Conservation (phyloP, 2,329 filamentous ascomycete species). For the Achaetomium macrosporum region DNA sequence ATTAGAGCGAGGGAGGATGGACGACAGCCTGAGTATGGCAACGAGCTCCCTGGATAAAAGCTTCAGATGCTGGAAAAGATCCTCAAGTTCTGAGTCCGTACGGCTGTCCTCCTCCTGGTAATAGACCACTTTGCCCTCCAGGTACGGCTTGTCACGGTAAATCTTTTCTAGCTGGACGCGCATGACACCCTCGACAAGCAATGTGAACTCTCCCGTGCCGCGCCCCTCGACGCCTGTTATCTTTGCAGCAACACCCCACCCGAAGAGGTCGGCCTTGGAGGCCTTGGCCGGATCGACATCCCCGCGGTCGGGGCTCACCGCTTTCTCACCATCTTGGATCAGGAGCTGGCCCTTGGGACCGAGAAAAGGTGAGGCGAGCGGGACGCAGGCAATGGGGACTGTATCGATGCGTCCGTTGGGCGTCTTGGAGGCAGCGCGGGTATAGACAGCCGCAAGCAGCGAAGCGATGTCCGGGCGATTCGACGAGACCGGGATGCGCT, state of each 20-base stretch:
- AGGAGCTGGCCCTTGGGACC: slow-evolving; percentile 69
- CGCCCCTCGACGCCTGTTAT: slow-evolving; percentile 73
- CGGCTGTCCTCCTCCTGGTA: slow-evolving; percentile 62
- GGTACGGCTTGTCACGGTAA: slow-evolving; percentile 73
- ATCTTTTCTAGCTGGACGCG: slow-evolving; percentile 71
- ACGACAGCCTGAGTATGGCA: slow-evolving; percentile 74
- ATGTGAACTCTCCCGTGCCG: slow-evolving; percentile 67
- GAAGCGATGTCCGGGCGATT: slow-evolving; percentile 82
- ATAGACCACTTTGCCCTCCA: slow-evolving; percentile 72
- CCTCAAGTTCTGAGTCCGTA: slow-evolving; percentile 56
- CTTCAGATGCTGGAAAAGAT: slow-evolving; percentile 75
- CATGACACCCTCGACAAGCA: slow-evolving; percentile 80
- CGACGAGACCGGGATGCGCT: slow-evolving; percentile 74
- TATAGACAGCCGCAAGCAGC: slow-evolving; percentile 79
- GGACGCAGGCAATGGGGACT: slow-evolving; percentile 82
- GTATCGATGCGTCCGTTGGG: slow-evolving; percentile 57
- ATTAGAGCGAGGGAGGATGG: slow-evolving; percentile 68
- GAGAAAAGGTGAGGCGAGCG: slow-evolving; percentile 69
- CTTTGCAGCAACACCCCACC: slow-evolving; percentile 74
- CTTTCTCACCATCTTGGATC: slow-evolving; percentile 57
- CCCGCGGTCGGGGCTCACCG: slow-evolving; percentile 39
- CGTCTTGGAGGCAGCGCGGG: slow-evolving; percentile 63
- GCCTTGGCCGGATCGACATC: slow-evolving; percentile 54
- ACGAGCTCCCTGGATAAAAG: slow-evolving; percentile 80
- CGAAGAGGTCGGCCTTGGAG: slow-evolving; percentile 69